Evolutionary conservation across 2,329 filamentous ascomycete species (phyloP).

Genomic region (Emmonsiellopsis sp.): DNA sequence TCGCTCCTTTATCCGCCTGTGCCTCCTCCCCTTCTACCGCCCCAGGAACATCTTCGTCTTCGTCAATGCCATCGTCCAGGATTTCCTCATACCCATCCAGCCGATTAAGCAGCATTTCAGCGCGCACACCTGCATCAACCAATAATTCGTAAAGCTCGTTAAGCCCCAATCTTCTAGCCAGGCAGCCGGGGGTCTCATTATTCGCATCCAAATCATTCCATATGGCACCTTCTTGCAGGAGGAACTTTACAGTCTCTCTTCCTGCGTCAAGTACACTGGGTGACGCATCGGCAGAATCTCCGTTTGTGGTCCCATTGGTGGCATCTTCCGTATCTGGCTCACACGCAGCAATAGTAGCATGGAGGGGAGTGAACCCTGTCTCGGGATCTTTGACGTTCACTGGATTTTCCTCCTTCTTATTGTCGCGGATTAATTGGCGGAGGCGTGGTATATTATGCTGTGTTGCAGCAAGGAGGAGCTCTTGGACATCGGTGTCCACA

Average conservation of each 20-base stretch:
- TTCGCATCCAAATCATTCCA: conserved; percentile 91
- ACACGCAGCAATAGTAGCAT: conserved; percentile 77
- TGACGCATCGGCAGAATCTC: conserved; percentile 15
- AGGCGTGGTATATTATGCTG: conserved; percentile 60
- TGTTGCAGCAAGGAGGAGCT: conserved; percentile 56
- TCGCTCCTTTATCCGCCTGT: conserved; percentile 8
- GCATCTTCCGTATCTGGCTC: conserved; percentile 24
- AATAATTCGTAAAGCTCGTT: conserved; percentile 67
- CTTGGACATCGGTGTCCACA: conserved; percentile 39
- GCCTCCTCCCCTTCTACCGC: conserved; percentile 26
- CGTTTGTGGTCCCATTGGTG: conserved; percentile 17
- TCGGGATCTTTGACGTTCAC: conserved; percentile 72
- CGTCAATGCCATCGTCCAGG: conserved; percentile 35
- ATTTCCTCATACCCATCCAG: conserved; percentile 74
- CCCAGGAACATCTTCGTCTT: conserved; percentile 24
- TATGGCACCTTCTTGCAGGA: conserved; percentile 82
- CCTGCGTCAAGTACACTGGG: conserved; percentile 46
- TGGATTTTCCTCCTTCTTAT: conserved; percentile 39
- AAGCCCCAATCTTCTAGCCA: conserved; percentile 62
- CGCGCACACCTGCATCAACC: conserved; percentile 81
- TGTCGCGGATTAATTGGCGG: conserved; percentile 56
- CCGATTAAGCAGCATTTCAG: conserved; percentile 74
- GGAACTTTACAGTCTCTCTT: conserved; percentile 58
- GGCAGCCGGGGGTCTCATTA: conserved; percentile 83
- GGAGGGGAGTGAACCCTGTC: conserved; percentile 79